These are phyloP conservation scores for Cryphonectria nitschkei DNA, from an alignment of 2,329 filamentous ascomycete genomes.

Conservation along the genomic window DNA sequence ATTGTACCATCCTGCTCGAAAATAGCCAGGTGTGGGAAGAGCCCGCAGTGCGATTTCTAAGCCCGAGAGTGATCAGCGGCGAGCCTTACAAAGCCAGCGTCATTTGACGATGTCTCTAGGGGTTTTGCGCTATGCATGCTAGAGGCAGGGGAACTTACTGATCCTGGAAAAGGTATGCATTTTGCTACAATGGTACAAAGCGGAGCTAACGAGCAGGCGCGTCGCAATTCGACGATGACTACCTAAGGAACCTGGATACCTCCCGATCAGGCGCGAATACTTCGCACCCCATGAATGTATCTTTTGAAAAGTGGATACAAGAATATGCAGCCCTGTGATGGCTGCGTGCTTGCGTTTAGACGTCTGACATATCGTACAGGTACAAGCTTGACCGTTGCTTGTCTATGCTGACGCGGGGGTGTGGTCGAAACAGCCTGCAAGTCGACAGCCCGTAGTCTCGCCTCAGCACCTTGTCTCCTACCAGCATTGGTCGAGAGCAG, in stretches of 20 bases:
- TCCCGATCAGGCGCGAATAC: background rate
- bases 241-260: background rate
- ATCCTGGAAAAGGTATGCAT: background rate
- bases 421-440: constrained; percentile 3
- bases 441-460: background rate
- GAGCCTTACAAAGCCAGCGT: constrained; percentile 16
- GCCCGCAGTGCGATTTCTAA: constrained; percentile 22
- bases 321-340: constrained; percentile 19
- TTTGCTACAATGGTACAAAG: background rate
- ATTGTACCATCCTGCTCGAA: background rate
- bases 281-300: constrained; percentile 1
- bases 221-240: constrained; percentile 1
- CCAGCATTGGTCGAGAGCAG: background rate
- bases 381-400: constrained; percentile 18
- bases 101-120: background rate
- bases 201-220: background rate
- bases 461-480: constrained; percentile 2
- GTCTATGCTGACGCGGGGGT: constrained; percentile 9
- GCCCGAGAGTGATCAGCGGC: background rate
- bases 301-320: background rate
- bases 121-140: background rate
- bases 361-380: constrained; percentile 29
- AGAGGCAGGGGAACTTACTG: background rate
- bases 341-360: constrained; percentile 26
- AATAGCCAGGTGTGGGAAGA: background rate